phyloP scores from a whole-genome alignment of 2,329 filamentous ascomycete species.

The Hypoxylon sp. region DNA sequence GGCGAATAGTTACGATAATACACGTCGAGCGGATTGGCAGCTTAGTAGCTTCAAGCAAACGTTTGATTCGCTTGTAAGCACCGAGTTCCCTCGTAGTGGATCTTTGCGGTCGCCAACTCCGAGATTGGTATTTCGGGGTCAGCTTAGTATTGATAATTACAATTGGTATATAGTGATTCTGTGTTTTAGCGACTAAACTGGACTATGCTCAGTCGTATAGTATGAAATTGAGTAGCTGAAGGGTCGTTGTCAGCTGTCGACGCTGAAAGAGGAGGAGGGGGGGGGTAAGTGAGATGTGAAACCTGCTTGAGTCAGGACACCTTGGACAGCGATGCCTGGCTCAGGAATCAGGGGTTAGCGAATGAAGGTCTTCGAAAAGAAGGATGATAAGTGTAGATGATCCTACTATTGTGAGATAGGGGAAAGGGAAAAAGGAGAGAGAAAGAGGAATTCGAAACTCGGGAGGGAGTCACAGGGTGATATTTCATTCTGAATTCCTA shows the following conservation, averaged over 20 bases:
- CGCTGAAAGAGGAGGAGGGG: too few relatives aligned
- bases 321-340: constrained; percentile 40
- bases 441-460: constrained; percentile 32
- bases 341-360: constrained; percentile 33
- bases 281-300: constrained; percentile 11
- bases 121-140: constrained; percentile 2
- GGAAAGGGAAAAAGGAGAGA: constrained; percentile 43
- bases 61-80: constrained; percentile 40
- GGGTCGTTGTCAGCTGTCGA: constrained; percentile 22
- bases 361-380: constrained; percentile 41
- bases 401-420: constrained; percentile 28
- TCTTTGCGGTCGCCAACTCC: constrained; percentile 43
- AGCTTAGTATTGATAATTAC: constrained; percentile 3
- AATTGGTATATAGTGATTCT: constrained; percentile 20
- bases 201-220: constrained; percentile 29
- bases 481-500: constrained; percentile 54
- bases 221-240: constrained; percentile 9
- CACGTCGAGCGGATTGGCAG: constrained; percentile 38
- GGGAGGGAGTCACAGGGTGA: constrained; percentile 55
- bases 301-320: constrained; percentile 39
- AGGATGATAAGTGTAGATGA: constrained; percentile 20
- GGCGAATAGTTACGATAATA: constrained; percentile 41
- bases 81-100: constrained; percentile 26
- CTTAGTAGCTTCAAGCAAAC: constrained; percentile 26
- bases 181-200: constrained; percentile 7